These are phyloP conservation scores for Pulveroboletus sp. DNA, from an alignment of 768 basidiomycete genomes.

Conservation along the genomic window DNA sequence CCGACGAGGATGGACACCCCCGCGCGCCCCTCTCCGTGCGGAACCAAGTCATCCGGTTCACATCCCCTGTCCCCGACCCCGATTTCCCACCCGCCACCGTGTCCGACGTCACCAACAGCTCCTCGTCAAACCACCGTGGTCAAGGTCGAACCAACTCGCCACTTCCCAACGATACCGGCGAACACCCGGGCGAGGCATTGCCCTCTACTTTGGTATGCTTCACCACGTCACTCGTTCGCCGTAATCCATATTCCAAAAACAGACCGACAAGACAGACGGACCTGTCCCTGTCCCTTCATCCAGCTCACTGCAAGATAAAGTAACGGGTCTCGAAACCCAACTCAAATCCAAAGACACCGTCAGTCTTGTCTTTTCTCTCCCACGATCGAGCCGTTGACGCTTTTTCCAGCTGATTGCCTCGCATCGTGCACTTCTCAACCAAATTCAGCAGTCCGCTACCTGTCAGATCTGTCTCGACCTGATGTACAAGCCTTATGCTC, in stretches of 20 bases:
- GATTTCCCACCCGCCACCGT: neutral
- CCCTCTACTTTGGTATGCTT: conserved; percentile 16
- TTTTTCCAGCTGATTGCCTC: conserved; percentile 43
- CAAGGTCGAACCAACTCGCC: neutral
- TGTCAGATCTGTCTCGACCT: conserved; percentile 81
- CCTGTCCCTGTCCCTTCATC: neutral
- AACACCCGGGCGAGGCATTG: conserved; percentile 1
- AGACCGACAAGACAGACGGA: conserved; percentile 7
- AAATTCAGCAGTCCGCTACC: conserved; percentile 61
- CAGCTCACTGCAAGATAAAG: conserved; percentile 17
- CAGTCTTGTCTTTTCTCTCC: conserved; percentile 12
- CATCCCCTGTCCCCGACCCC: conserved; percentile 17
- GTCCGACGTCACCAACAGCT: neutral
- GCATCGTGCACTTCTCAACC: conserved; percentile 52
- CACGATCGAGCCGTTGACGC: neutral
- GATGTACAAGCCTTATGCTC: conserved; percentile 68
- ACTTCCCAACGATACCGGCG: neutral
- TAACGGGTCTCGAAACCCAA: conserved; percentile 44
- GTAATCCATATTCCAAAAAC: conserved; percentile 8
- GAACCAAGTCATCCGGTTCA: conserved; percentile 28
- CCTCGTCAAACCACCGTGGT: neutral
- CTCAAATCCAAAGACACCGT: conserved; percentile 41
- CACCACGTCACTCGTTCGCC: neutral
- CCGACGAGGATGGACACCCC: conserved; percentile 11
- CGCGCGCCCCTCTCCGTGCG: conserved; percentile 19